Percentiles rank a stretch among this genome's conserved stretches.
Conservation (phyloP, 768 basidiomycete genomes). For the Trametes meyenii region DNA sequence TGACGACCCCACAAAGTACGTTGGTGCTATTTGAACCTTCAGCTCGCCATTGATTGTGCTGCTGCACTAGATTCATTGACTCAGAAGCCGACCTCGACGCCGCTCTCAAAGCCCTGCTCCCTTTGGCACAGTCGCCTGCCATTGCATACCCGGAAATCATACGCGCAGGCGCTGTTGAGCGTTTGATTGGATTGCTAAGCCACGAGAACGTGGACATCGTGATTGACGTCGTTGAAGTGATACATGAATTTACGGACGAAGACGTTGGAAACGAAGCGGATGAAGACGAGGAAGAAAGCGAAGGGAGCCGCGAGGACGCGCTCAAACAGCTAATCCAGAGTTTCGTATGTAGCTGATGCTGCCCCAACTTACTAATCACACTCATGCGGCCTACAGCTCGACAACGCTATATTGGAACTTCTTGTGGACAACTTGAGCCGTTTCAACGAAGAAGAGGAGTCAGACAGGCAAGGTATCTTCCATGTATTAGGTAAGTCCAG, state of each 20-base stretch:
- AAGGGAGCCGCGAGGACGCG: constrained; percentile 62
- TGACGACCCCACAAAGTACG: constrained; percentile 87
- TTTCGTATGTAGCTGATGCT: constrained; percentile 55
- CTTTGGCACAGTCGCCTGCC: constrained; percentile 81
- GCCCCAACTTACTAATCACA: neutral
- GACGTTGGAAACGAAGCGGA: constrained; percentile 83
- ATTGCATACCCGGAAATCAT: constrained; percentile 91
- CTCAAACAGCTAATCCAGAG: constrained; percentile 75
- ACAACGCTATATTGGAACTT: constrained; percentile 82
- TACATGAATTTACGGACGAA: constrained; percentile 96
- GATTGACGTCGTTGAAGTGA: constrained; percentile 90
- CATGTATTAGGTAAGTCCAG: constrained; percentile 73
- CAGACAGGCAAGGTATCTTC: constrained; percentile 90
- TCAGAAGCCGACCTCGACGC: constrained; percentile 94
- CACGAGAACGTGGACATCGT: constrained; percentile 98
- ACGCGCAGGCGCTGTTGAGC: constrained; percentile 65
- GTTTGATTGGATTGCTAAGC: constrained; percentile 82
- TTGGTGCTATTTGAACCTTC: neutral
- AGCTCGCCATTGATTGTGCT: neutral
- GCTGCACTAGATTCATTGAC: constrained; percentile 83
- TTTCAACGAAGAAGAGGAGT: constrained; percentile 89
- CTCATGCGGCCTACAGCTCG: constrained; percentile 52
- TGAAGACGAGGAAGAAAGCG: constrained; percentile 62
- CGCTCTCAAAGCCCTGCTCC: constrained; percentile 84
- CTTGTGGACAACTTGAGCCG: constrained; percentile 87